phyloP scores from a whole-genome alignment of 1,284 basidiomycete genomes.

The Naganishia albida region DNA sequence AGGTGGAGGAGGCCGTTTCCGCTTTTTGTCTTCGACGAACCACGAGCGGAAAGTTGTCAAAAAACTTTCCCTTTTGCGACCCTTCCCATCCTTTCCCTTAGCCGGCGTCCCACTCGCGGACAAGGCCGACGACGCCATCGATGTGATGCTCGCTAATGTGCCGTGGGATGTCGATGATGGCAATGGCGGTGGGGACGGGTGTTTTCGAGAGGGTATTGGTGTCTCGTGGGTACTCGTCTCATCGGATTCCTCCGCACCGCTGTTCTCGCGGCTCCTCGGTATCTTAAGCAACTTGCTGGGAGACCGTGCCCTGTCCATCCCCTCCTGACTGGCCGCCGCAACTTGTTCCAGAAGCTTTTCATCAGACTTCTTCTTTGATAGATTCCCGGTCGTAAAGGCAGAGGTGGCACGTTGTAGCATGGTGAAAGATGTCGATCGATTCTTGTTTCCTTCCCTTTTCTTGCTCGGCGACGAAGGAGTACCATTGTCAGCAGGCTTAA shows the following conservation, averaged over 20 bases:
- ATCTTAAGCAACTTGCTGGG: slow-evolving; percentile 36
- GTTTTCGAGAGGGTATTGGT: background rate
- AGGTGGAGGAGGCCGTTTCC: slow-evolving; percentile 41
- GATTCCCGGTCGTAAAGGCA: slow-evolving; percentile 71
- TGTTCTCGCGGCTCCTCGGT: slow-evolving; percentile 17
- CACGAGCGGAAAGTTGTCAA: slow-evolving; percentile 56
- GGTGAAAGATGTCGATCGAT: slow-evolving; percentile 77
- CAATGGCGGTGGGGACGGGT: background rate
- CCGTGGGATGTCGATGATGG: slow-evolving; percentile 30
- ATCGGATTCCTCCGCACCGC: slow-evolving; percentile 8
- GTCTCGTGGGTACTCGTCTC: background rate
- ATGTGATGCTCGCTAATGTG: slow-evolving; percentile 24
- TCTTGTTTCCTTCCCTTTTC: slow-evolving; percentile 57
- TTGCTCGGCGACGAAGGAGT: slow-evolving; percentile 35
- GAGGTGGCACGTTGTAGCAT: slow-evolving; percentile 92
- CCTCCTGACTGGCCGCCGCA: slow-evolving; percentile 36
- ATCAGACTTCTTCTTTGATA: slow-evolving; percentile 74
- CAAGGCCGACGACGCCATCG: slow-evolving; percentile 20
- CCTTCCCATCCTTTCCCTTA: slow-evolving; percentile 30
- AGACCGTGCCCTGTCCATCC: slow-evolving; percentile 14
- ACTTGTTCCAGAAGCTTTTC: slow-evolving; percentile 60
- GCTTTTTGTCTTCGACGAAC: slow-evolving; percentile 56
- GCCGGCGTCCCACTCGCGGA: slow-evolving; percentile 27
- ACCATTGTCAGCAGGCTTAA: slow-evolving; percentile 16
- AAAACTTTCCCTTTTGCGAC: slow-evolving; percentile 50